Conservation (phyloP, 1,284 basidiomycete species). For the Boletus mariae region DNA sequence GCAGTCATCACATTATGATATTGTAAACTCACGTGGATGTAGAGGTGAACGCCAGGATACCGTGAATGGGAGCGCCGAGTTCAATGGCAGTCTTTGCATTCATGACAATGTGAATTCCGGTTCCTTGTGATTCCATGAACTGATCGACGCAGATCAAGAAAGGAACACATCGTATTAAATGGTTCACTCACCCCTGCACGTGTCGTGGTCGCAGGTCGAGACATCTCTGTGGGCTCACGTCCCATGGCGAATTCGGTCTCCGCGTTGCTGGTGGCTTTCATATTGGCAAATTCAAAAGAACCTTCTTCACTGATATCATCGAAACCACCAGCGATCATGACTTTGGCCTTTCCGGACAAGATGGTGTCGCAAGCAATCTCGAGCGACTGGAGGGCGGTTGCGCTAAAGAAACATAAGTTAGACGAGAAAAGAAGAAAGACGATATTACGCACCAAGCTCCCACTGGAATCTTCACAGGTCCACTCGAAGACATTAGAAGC, state of each 20-base stretch:
- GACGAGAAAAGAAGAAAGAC: not conserved
- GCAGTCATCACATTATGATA: slow-evolving; percentile 2
- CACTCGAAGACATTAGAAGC: slow-evolving; percentile 88
- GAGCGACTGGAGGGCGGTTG: slow-evolving; percentile 94
- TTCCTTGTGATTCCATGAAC: slow-evolving; percentile 98
- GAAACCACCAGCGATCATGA: slow-evolving; percentile 99
- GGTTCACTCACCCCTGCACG: slow-evolving; percentile 72
- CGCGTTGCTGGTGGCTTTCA: slow-evolving; percentile 98
- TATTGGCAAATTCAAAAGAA: slow-evolving; percentile 97
- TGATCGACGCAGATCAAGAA: slow-evolving; percentile 30
- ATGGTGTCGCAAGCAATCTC: slow-evolving; percentile 98
- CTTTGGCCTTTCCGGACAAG: slow-evolving; percentile 92
- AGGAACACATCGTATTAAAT: slow-evolving; percentile 1
- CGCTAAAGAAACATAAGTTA: slow-evolving; percentile 45
- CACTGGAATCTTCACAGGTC: slow-evolving; percentile 98
- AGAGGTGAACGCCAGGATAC: slow-evolving; percentile 92
- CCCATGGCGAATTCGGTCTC: slow-evolving; percentile 98
- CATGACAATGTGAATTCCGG: slow-evolving; percentile 97
- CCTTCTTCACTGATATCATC: slow-evolving; percentile 98
- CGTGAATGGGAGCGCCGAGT: slow-evolving; percentile 90
- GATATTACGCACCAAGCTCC: slow-evolving; percentile 79
- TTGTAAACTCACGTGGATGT: slow-evolving; percentile 78
- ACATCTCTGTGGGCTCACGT: slow-evolving; percentile 98
- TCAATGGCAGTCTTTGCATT: slow-evolving; percentile 93
- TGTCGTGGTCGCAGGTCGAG: slow-evolving; percentile 93